Base-by-base conservation (phyloP, 164 flowering plant species). In the Piper betle region DNA sequence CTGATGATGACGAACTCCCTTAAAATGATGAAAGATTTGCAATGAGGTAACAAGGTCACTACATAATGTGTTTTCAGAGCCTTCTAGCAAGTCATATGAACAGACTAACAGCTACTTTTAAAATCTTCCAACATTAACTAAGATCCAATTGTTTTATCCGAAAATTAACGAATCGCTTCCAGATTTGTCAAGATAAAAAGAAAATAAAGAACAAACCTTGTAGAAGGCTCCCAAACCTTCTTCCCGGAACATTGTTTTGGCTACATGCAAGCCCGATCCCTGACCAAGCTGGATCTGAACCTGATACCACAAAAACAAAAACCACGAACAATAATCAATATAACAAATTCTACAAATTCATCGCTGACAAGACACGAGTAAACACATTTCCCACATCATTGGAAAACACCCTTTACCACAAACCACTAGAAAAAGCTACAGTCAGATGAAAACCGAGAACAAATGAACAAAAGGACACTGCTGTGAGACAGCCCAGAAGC, bases 281-380 rank as follows among this genome's bases (percentile, higher is more conserved):
- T 93, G 97, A 48, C 99, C 99, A 69, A 93, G 67, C 64, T 93
- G 99, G 68, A 93, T 90, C 64, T 97, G 85, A 72, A 93, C 97
- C 99, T 94, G 73, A 58, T 56, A 64, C 41, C 53, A 42, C 5
- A 37, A 60, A 33, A 59, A 25, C 55, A 50, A 25, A 39, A 48
- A 1, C 43, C 18, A 11, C 50, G 19, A 42, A 59, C 37, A 58
- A 12, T 38, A 13, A 58, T 13, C 41, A 33, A 37, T 42, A 38
- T 37, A 1, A 39, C 46, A 58, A n/a, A 3, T 11, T 10, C 9
- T 6, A 42, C 9, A 42, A 42, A 42, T 6, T 10, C 46, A 6
- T 6, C 46, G 11, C 6, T 42, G 46, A 6, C 46, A 6, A 42
- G 46, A 6, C 46, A 6, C 6, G 9, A 42, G 11, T 2, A 42